phyloP scores from a whole-genome alignment of 1,139 yeast genomes.

The Kazachstania sp. region DNA sequence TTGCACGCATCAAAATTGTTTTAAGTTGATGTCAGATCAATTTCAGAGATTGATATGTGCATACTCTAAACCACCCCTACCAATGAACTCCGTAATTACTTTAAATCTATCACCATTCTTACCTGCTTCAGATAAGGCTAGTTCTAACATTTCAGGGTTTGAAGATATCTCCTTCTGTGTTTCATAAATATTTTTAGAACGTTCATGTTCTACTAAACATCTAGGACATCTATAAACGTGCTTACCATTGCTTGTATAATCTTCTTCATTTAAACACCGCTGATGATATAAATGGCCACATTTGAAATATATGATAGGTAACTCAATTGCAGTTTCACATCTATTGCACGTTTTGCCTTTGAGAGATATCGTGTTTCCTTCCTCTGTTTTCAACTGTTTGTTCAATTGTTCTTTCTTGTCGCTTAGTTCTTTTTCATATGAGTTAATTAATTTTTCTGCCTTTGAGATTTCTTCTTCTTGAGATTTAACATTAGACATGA shows the following conservation, averaged over 20 bases:
- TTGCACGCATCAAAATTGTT: conserved; percentile 6
- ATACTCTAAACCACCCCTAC: conserved; percentile 74
- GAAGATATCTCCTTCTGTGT: conserved; percentile 57
- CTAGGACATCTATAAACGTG: conserved; percentile 50
- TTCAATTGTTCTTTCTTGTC: conserved; percentile 46
- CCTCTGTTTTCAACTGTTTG: conserved; percentile 36
- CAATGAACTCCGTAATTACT: conserved; percentile 70
- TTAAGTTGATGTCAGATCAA: conserved; percentile 4
- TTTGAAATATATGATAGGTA: conserved; percentile 76
- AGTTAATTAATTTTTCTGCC: conserved; percentile 55
- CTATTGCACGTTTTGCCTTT: conserved; percentile 65
- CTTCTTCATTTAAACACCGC: conserved; percentile 49
- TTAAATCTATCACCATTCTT: conserved; percentile 51
- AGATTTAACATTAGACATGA: conserved; percentile 52
- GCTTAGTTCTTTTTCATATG: conserved; percentile 62
- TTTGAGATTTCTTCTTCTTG: conserved; percentile 62
- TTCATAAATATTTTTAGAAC: conserved; percentile 48
- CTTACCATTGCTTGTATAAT: conserved; percentile 10
- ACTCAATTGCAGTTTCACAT: conserved; percentile 61
- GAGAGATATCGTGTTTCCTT: conserved; percentile 48
- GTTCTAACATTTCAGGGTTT: conserved; percentile 53
- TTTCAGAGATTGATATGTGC: conserved; percentile 7
- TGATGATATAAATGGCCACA: conserved; percentile 87
- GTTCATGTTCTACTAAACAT: conserved; percentile 62
- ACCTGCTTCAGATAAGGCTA: conserved; percentile 48